Conservation (phyloP, 257 asterid species). For the Catharanthus roseus region DNA sequence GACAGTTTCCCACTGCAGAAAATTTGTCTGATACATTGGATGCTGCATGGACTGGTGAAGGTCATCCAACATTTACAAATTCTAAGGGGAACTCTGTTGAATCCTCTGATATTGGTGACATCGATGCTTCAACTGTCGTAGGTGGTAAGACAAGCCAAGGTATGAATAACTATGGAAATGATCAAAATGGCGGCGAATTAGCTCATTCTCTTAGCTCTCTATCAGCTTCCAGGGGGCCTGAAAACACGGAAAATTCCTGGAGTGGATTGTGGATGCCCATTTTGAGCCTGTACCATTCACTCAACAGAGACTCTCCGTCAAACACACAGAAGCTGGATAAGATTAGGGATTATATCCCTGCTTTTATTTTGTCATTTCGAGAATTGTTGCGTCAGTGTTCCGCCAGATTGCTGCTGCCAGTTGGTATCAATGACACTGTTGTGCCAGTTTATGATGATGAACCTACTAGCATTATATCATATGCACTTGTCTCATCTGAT, state of each 20-base stretch:
- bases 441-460: constrained; percentile 75
- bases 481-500: constrained; percentile 50
- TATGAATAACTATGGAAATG: constrained; percentile 23
- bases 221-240: constrained; percentile 29
- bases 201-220: constrained; percentile 18
- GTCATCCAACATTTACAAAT: constrained; percentile 21
- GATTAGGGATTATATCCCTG: constrained; percentile 43
- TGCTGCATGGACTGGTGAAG: constrained; percentile 61
- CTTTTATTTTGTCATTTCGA: constrained; percentile 46
- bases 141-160: background rate
- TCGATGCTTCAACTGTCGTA: constrained; percentile 27
- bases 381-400: constrained; percentile 53
- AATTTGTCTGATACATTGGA: constrained; percentile 48
- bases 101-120: constrained; percentile 21
- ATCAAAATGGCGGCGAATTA: constrained; percentile 23
- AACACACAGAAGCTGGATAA: constrained; percentile 38
- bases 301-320: constrained; percentile 29
- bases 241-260: constrained; percentile 38
- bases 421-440: constrained; percentile 38
- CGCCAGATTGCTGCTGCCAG: constrained; percentile 52
- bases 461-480: constrained; percentile 67
- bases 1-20: constrained; percentile 42
- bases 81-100: constrained; percentile 19
- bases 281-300: constrained; percentile 31
- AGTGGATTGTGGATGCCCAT: constrained; percentile 46